These are phyloP conservation scores for Mycena sp. DNA, from an alignment of 1,284 basidiomycete species.

Conservation along the genomic window DNA sequence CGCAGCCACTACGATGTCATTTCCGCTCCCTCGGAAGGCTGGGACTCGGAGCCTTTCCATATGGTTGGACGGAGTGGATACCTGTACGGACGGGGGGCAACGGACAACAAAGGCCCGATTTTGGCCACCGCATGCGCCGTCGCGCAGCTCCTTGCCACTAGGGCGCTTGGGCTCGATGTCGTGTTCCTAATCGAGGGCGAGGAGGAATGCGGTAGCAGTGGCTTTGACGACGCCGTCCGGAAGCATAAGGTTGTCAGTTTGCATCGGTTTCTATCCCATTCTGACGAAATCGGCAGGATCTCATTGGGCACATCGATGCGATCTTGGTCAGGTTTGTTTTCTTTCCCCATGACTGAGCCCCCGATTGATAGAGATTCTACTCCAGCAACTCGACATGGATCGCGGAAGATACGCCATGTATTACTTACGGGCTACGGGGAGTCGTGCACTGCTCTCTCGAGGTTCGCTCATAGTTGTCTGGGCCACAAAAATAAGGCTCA, in stretches of 20 bases:
- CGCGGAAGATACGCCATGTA: slow-evolving; percentile 92
- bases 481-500: not conserved
- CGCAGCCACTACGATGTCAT: slow-evolving; percentile 93
- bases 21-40: slow-evolving; percentile 75
- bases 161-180: slow-evolving; percentile 86
- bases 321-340: slow-evolving; percentile 78
- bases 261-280: not conserved
- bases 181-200: slow-evolving; percentile 96
- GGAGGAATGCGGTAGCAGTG: slow-evolving; percentile 91
- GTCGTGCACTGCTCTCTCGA: slow-evolving; percentile 87
- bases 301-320: slow-evolving; percentile 86
- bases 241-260: slow-evolving; percentile 69
- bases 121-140: slow-evolving; percentile 92
- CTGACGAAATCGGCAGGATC: slow-evolving; percentile 54
- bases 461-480: slow-evolving; percentile 47
- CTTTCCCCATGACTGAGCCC: not conserved
- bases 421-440: slow-evolving; percentile 94
- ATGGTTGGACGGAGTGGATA: slow-evolving; percentile 91
- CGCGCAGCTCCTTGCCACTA: slow-evolving; percentile 76
- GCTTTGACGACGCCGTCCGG: slow-evolving; percentile 82
- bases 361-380: not conserved
- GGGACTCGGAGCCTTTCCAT: slow-evolving; percentile 89
- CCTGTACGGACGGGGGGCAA: slow-evolving; percentile 92
- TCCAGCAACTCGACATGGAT: slow-evolving; percentile 96
- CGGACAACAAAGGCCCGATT: slow-evolving; percentile 94